A percentile compares a stretch with the other conserved stretches of the same genome.
phyloP scores from a whole-genome alignment of 2,329 filamentous ascomycete genomes.

The Cercospora beticola region DNA sequence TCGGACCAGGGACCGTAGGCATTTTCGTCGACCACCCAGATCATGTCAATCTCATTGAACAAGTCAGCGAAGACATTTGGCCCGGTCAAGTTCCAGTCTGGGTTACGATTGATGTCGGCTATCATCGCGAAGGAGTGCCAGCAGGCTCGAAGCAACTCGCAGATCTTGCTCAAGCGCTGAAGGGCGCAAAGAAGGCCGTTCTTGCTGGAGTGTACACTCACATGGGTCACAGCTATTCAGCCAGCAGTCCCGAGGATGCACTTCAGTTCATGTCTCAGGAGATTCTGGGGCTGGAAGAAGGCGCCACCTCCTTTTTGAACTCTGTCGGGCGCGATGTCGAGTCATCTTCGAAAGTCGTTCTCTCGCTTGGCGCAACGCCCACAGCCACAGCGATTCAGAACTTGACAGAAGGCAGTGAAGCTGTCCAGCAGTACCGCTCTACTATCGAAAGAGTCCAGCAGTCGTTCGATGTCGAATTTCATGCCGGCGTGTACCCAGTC shows the following conservation, averaged over 20 bases:
- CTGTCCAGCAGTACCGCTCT: slow-evolving; percentile 35
- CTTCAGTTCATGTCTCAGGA: slow-evolving; percentile 61
- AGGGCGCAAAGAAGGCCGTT: slow-evolving; percentile 42
- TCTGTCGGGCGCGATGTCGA: slow-evolving; percentile 22
- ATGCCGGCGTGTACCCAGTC: slow-evolving; percentile 73
- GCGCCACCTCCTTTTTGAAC: slow-evolving; percentile 41
- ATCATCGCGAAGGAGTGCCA: slow-evolving; percentile 66
- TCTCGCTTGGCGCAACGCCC: slow-evolving; percentile 76
- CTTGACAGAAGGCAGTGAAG: slow-evolving; percentile 45
- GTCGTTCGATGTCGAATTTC: slow-evolving; percentile 59
- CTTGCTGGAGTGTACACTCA: slow-evolving; percentile 71
- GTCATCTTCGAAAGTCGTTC: slow-evolving; percentile 43
- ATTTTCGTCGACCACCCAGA: slow-evolving; percentile 69
- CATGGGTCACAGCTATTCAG: slow-evolving; percentile 68
- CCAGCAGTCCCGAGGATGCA: slow-evolving; percentile 56
- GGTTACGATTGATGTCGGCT: slow-evolving; percentile 74
- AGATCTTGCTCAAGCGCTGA: slow-evolving; percentile 51
- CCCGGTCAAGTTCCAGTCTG: slow-evolving; percentile 57
- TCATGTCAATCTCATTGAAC: slow-evolving; percentile 56
- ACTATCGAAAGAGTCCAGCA: slow-evolving; percentile 40
- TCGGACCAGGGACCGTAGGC: slow-evolving; percentile 59
- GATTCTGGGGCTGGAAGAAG: slow-evolving; percentile 54
- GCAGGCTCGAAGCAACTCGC: slow-evolving; percentile 51
- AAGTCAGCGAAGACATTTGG: slow-evolving; percentile 47
- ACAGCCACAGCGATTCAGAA: slow-evolving; percentile 68